These are phyloP conservation scores for Vanilla planifolia DNA, from an alignment of 106 monocot species.

Conservation along the genomic window DNA sequence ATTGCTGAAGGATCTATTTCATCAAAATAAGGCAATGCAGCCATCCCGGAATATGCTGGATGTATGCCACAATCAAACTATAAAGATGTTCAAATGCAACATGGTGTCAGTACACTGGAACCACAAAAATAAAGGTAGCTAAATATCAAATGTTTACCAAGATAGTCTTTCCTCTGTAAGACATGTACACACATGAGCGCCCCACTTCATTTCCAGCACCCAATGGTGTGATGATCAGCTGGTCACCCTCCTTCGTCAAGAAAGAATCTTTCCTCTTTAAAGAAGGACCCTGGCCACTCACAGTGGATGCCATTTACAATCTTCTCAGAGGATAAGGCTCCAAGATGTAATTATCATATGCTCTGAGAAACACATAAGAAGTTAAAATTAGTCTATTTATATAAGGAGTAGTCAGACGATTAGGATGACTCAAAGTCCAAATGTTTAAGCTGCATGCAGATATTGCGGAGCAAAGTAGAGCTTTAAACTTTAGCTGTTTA, in stretches of 20 bases:
- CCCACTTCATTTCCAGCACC: slow-evolving; percentile 97
- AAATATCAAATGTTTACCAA: slow-evolving; percentile 30
- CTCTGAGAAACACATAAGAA: background rate
- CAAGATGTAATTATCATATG: background rate
- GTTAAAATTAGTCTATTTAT: too few species aligned
- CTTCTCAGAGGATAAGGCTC: background rate
- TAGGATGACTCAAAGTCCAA: too few species aligned
- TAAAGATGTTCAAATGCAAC: background rate
- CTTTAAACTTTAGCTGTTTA: too few species aligned
- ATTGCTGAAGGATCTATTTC: slow-evolving; percentile 94
- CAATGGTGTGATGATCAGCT: slow-evolving; percentile 72
- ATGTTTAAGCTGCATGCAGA: too few species aligned
- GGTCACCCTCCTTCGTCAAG: slow-evolving; percentile 64
- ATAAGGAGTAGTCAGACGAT: too few species aligned
- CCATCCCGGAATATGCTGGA: slow-evolving; percentile 88
- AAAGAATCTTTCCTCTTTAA: slow-evolving; percentile 46
- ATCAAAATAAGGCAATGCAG: slow-evolving; percentile 91
- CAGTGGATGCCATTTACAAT: slow-evolving; percentile 32
- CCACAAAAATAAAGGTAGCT: background rate
- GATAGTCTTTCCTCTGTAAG: slow-evolving; percentile 82
- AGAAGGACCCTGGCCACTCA: slow-evolving; percentile 17
- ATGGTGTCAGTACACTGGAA: background rate
- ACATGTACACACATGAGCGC: slow-evolving; percentile 90
- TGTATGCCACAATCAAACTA: slow-evolving; percentile 98
- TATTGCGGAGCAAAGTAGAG: too few species aligned